Evolutionary conservation across 805 yeast genomes (phyloP).

Genomic region (Starmerella khaoyaiensis): DNA sequence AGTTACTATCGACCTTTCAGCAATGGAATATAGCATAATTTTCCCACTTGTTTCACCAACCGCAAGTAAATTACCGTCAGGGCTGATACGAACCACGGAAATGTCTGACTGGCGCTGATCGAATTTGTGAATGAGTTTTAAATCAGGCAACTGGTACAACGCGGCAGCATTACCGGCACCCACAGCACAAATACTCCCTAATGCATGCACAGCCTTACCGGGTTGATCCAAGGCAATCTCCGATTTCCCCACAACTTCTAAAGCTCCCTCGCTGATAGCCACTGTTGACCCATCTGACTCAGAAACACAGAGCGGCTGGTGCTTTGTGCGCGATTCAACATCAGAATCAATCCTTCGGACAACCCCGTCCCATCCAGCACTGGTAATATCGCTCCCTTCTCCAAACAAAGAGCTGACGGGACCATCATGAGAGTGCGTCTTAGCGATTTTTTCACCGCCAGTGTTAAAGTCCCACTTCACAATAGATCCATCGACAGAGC

Average conservation of each 20-base stretch:
- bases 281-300: conserved; percentile 30
- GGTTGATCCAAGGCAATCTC: conserved; percentile 6
- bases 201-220: conserved; percentile 24
- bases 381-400: conserved; percentile 25
- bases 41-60: conserved; percentile 83
- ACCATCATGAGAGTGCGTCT: conserved; percentile 47
- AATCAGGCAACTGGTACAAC: conserved; percentile 31
- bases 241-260: conserved; percentile 29
- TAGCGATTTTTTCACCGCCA: conserved; percentile 28
- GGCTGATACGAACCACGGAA: conserved; percentile 53
- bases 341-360: conserved; percentile 34
- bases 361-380: conserved; percentile 81
- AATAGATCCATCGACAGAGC: conserved; percentile 73
- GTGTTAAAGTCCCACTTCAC: conserved; percentile 41
- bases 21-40: conserved; percentile 50
- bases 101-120: conserved; percentile 49
- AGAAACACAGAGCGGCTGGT: conserved; percentile 38
- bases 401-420: conserved; percentile 45
- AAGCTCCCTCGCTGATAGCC: conserved; percentile 34
- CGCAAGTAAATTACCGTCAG: conserved; percentile 55
- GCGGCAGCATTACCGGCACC: conserved; percentile 37
- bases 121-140: conserved; percentile 27
- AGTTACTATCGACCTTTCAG: conserved; percentile 43
- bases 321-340: conserved; percentile 24
- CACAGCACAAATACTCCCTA: conserved; percentile 36